These are phyloP conservation scores for Chloroidium sp. DNA, from an alignment of 163 green algal species.

Conservation along the genomic window DNA sequence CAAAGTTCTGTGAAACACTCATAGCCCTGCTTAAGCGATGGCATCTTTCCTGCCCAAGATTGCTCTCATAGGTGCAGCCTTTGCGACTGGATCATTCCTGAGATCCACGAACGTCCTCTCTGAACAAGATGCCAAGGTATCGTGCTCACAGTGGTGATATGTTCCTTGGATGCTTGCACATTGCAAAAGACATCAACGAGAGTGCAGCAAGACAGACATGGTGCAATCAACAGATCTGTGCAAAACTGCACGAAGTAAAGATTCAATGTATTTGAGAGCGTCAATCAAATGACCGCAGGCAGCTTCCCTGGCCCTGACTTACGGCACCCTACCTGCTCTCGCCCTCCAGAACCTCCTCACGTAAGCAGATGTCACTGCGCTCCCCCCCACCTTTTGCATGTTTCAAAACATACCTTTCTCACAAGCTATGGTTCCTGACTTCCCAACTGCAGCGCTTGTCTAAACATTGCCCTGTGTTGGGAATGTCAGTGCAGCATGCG, in stretches of 20 bases:
- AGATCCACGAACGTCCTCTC: neutral
- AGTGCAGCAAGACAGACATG: no score
- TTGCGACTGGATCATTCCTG: neutral
- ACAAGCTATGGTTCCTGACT: no score
- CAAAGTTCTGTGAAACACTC: no score
- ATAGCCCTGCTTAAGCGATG: neutral
- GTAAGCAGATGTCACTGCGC: conserved; percentile 18
- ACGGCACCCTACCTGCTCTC: conserved; percentile 46
- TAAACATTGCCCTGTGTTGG: no score
- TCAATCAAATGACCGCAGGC: neutral
- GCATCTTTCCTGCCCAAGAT: neutral
- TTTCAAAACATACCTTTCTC: no score
- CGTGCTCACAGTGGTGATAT: neutral
- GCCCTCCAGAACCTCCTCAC: conserved; percentile 41
- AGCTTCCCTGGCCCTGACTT: conserved; percentile 5
- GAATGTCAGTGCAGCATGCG: no score
- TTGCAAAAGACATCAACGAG: neutral
- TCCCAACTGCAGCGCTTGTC: no score
- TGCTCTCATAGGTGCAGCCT: neutral
- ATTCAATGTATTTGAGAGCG: neutral
- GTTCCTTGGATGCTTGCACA: neutral
- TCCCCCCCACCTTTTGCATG: no score
- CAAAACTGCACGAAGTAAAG: neutral
- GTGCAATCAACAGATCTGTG: neutral
- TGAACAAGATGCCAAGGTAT: neutral